Evolutionary conservation across 179 eudicot species (phyloP), one percentile per base, ranked within the genome.

Genomic region (Silene vulgaris): DNA sequence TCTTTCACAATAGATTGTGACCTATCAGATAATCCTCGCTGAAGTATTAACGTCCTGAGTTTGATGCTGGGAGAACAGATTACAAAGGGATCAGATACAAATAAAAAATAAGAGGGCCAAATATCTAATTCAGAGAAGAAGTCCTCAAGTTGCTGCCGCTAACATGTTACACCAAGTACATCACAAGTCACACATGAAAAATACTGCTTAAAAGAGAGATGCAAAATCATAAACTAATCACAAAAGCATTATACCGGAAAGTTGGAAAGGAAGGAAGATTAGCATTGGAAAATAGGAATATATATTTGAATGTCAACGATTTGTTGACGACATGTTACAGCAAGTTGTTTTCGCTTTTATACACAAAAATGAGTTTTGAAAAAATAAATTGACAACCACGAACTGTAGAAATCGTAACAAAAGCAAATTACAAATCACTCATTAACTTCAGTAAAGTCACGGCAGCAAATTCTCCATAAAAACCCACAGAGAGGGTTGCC

Each of bases 11-110:
- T 95, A 68, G 89, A 86, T 76, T 85, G 84, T 63, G 97, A 89
- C 72, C 99, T 95, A 84, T 96, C 99, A 74, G 92, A 88, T 75
- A 96, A 90, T 74, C 99, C 99, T 82, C 99, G 88, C 83, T 89
- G 97, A 68, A 96, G 97, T 80, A 96, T 85, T 61, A 81, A 77
- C 68, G 99, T 88, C 84, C 99, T 87, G 70, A 83, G 88, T 88
- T 93, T 96, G 88, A 96, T 96, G 81, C 99, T 96, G 79, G 30
- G 26, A 82, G 23, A 21, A 74, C 21, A 45, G 19, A 23, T 76
- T 7, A 35, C 12, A 35, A 37, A 32, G 50, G 43, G 63, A 69
- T 54, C 75, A 61, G 60, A 1, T 32, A 72, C 43, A 5, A 40
- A 65, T 52, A 20, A 67, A 8, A 60, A 35, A 52, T 16, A 35